These are phyloP conservation scores for Tylopilus sp. DNA, from an alignment of 1,284 basidiomycete species.

Conservation along the genomic window DNA sequence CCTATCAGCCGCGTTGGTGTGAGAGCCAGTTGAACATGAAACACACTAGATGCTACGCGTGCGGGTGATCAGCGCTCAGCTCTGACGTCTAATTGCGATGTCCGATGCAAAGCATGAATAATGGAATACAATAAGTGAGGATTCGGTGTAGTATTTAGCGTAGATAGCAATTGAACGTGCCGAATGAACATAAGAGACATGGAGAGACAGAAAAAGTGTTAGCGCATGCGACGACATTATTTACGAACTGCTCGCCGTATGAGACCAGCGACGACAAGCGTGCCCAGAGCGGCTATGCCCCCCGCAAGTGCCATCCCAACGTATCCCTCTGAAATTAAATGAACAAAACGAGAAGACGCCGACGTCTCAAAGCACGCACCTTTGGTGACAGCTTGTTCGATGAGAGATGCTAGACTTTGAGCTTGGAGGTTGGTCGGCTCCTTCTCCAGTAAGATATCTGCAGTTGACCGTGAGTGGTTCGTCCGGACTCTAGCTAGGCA, in stretches of 20 bases:
- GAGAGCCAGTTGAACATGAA: not conserved
- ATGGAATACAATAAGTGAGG: slow-evolving; percentile 30
- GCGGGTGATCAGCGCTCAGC: slow-evolving; percentile 5
- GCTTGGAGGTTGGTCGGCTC: slow-evolving; percentile 96
- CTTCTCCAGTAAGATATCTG: slow-evolving; percentile 86
- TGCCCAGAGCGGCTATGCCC: slow-evolving; percentile 83
- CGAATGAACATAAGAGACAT: slow-evolving; percentile 14
- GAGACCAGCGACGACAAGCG: slow-evolving; percentile 77
- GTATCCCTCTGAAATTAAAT: slow-evolving; percentile 67
- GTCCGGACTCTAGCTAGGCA: not conserved
- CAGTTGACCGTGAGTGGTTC: slow-evolving; percentile 1
- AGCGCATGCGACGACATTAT: slow-evolving; percentile 37
- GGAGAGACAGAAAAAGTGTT: slow-evolving; percentile 10
- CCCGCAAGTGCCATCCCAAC: slow-evolving; percentile 94
- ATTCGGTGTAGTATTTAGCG: slow-evolving; percentile 10
- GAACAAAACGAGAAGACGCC: slow-evolving; percentile 1
- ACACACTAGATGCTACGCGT: not conserved
- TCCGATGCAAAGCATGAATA: slow-evolving; percentile 15
- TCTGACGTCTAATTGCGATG: slow-evolving; percentile 15
- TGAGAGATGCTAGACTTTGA: slow-evolving; percentile 78
- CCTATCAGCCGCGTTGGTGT: slow-evolving; percentile 6
- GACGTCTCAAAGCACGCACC: slow-evolving; percentile 45
- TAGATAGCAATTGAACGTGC: slow-evolving; percentile 12
- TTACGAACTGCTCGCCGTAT: slow-evolving; percentile 81
- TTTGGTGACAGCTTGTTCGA: slow-evolving; percentile 83